Evolutionary conservation across 1,284 basidiomycete species (phyloP).

Genomic region (Leccinum pachyderme): DNA sequence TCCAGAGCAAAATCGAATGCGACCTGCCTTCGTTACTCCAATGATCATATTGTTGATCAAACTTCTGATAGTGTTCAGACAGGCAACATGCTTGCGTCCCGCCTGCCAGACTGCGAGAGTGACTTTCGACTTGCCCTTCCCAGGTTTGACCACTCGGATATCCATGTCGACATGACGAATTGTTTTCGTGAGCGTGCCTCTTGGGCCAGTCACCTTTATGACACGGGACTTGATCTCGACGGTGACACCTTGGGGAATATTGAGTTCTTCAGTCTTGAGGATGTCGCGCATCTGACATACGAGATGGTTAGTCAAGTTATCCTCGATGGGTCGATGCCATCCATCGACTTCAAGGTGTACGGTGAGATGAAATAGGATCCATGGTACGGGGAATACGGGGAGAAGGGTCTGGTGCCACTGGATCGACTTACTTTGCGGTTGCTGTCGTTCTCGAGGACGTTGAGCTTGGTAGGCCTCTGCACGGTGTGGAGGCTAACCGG

Average conservation of each 20-base stretch:
- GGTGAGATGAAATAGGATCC: conserved; percentile 4
- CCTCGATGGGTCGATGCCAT: conserved; percentile 24
- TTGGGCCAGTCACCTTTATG: conserved; percentile 87
- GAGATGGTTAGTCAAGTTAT: conserved; percentile 22
- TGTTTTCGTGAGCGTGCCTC: conserved; percentile 88
- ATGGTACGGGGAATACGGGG: neutral
- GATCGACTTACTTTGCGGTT: conserved; percentile 29
- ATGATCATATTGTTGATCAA: conserved; percentile 97
- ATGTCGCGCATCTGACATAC: conserved; percentile 80
- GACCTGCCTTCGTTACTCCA: conserved; percentile 82
- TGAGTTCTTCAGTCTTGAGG: conserved; percentile 91
- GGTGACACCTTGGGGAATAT: conserved; percentile 83
- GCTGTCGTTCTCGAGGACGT: conserved; percentile 24
- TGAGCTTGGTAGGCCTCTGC: conserved; percentile 7
- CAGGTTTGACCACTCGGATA: conserved; percentile 77
- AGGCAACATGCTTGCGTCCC: conserved; percentile 97
- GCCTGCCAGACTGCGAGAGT: conserved; percentile 98
- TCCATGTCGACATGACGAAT: conserved; percentile 97
- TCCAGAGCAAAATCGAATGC: neutral
- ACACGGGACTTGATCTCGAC: conserved; percentile 86
- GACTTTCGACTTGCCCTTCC: conserved; percentile 70
- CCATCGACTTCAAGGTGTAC: conserved; percentile 23
- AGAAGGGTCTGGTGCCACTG: neutral
- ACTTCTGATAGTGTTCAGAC: conserved; percentile 94
- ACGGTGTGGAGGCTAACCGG: conserved; percentile 17